Evolutionary conservation across 1,284 basidiomycete species (phyloP), one percentile per base, ranked within the genome.

Genomic region (Ganoderma resinaceum): DNA sequence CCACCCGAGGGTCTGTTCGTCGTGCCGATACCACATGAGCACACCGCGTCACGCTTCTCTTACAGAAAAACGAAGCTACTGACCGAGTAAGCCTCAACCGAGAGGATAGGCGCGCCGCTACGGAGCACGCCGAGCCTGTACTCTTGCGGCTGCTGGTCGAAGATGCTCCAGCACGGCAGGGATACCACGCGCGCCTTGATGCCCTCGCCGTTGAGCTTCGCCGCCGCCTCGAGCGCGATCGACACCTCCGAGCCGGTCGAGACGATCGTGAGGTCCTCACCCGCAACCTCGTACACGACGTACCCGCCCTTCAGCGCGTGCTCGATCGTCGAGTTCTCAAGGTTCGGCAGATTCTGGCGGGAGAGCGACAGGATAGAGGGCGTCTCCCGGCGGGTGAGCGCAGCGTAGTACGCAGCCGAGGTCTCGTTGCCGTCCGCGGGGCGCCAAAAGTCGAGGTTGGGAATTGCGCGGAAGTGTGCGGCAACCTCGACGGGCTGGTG

Each of bases 371-470:
- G 85, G 72, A 97, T 87, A 42, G 95, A 96, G 49, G 96, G 96
- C 16, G 94, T 96, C 74, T 85, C 81, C 74, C 81, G 87, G 72
- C 91, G 89, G 73, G 87, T 85, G 76, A 98, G 81, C 63, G 95
- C 93, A 62, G 92, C 88, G 73, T 90, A 82, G 86, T 98, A 98
- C 26, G 96, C 89, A 49, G 94, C 97, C 43, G 94, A 96, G 43
- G 94, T 95, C 86, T 97, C 96, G 80, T 97, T 97, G 58, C 96
- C 96, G 79, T 98, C 95, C 52, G 95, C 95, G 8, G 95, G 95
- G 69, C 94, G 90, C 94, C 94, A 95, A 86, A 96, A 94, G 70
- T 91, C 92, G 66, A 95, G 82, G 86, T 98, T 98, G 76, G 96
- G 97, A 69, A 90, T 89, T 31, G 96, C 93, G 75, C 96, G 94